phyloP scores from a whole-genome alignment of 805 yeast genomes.

The Candida corydali region DNA sequence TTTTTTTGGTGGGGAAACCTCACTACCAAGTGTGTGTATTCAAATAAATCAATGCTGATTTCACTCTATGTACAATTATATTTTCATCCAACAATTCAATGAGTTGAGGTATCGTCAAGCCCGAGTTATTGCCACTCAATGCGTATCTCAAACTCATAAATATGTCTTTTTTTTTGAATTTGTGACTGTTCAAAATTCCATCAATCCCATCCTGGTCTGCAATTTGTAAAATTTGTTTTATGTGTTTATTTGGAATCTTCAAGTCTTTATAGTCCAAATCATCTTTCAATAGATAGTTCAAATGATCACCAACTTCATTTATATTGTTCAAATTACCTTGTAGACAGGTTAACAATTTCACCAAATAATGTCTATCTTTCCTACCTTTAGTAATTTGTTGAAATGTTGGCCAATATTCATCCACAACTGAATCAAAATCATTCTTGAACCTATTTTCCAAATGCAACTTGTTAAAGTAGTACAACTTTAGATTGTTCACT shows the following conservation, averaged over 20 bases:
- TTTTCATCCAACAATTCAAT: slow-evolving; percentile 50
- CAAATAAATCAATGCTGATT: slow-evolving; percentile 10
- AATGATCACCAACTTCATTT: slow-evolving; percentile 46
- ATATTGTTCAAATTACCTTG: slow-evolving; percentile 50
- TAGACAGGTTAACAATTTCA: slow-evolving; percentile 37
- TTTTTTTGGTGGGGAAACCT: background rate
- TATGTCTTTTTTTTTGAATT: slow-evolving; percentile 35
- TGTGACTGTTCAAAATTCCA: slow-evolving; percentile 6
- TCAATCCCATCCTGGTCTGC: slow-evolving; percentile 3
- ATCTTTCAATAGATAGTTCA: slow-evolving; percentile 46
- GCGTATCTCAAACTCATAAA: slow-evolving; percentile 65
- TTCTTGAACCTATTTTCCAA: slow-evolving; percentile 29
- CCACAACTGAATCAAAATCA: slow-evolving; percentile 31
- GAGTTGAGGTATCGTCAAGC: slow-evolving; percentile 59
- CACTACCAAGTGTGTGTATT: background rate
- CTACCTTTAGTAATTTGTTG: slow-evolving; percentile 7
- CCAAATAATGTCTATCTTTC: slow-evolving; percentile 20
- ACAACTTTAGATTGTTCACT: slow-evolving; percentile 74
- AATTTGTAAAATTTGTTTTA: background rate
- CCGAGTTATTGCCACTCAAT: slow-evolving; percentile 65
- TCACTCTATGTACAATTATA: slow-evolving; percentile 26
- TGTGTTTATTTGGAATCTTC: slow-evolving; percentile 6
- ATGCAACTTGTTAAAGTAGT: slow-evolving; percentile 73
- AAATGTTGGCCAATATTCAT: slow-evolving; percentile 22
- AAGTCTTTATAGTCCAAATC: slow-evolving; percentile 27